Percentiles rank a stretch among this genome's conserved stretches.
Evolutionary conservation across 495 filamentous ascomycete species (phyloP).

Genomic region (Penicillium roqueforti): DNA sequence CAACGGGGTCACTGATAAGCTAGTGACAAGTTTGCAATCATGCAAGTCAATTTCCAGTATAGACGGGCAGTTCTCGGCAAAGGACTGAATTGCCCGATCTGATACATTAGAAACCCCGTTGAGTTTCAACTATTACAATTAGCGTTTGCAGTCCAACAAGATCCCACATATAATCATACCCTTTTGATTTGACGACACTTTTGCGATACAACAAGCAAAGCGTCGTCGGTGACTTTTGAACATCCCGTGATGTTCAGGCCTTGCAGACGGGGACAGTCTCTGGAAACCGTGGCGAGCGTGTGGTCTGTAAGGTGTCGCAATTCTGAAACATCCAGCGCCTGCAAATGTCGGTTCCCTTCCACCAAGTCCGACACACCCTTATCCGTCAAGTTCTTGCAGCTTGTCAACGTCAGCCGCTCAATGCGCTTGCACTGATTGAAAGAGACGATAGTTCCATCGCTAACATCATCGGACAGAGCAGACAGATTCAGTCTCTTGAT

Average conservation of each 20-base stretch:
- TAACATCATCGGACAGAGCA: constrained; percentile 68
- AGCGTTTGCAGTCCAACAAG: not conserved
- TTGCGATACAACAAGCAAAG: constrained; percentile 74
- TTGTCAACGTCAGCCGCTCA: constrained; percentile 90
- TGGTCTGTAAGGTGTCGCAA: constrained; percentile 74
- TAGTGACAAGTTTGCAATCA: constrained; percentile 73
- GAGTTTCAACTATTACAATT: constrained; percentile 75
- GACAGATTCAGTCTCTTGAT: constrained; percentile 90
- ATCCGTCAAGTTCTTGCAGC: constrained; percentile 82
- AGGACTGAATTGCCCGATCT: constrained; percentile 73
- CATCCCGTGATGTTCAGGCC: constrained; percentile 92
- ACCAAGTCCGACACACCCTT: constrained; percentile 75
- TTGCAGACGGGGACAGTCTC: constrained; percentile 78
- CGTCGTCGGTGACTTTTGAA: constrained; percentile 76
- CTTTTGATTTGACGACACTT: constrained; percentile 84
- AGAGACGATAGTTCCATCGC: constrained; percentile 81
- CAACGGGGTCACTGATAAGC: constrained; percentile 73
- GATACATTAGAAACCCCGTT: constrained; percentile 80
- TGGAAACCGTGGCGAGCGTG: constrained; percentile 74
- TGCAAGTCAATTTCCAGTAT: constrained; percentile 96
- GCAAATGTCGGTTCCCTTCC: constrained; percentile 70
- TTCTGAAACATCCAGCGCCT: constrained; percentile 87
- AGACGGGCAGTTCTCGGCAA: constrained; percentile 82
- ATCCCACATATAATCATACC: constrained; percentile 40
- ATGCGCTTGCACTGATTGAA: constrained; percentile 83